Conservation (phyloP, 768 basidiomycete genomes). For the Hypholoma sublateritium region DNA sequence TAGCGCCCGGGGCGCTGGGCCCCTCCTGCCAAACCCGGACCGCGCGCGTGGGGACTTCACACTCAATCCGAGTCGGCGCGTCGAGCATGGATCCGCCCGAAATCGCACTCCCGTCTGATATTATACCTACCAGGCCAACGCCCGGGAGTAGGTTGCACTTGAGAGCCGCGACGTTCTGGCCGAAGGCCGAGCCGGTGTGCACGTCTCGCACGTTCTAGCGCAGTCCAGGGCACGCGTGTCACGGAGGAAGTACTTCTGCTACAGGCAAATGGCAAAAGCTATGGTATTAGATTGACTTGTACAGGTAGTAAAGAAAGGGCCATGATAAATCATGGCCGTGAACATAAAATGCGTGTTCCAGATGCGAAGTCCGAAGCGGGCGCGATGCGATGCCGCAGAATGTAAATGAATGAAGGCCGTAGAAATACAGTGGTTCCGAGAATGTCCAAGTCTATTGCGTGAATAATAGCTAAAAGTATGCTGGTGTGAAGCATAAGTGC, state of each 20-base stretch:
- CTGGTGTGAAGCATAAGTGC: not conserved
- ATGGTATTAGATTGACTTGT: no score
- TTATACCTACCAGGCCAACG: not conserved
- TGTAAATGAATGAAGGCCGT: not conserved
- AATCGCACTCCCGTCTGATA: not conserved
- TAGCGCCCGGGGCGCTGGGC: no score
- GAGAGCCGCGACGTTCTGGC: not conserved
- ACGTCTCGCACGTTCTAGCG: not conserved
- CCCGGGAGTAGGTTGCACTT: not conserved
- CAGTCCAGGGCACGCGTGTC: no score
- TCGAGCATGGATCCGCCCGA: not conserved
- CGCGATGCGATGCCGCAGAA: not conserved
- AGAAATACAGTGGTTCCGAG: not conserved
- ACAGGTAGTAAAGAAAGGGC: no score
- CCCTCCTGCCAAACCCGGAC: no score
- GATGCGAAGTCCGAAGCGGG: not conserved
- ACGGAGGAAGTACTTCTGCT: no score
- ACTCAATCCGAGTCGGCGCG: not conserved
- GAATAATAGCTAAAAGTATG: not conserved
- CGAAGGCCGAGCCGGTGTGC: not conserved
- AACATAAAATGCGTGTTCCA: not conserved
- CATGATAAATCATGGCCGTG: no score
- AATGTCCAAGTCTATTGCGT: not conserved
- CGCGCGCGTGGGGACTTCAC: no score
- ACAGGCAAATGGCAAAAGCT: no score